Percentiles rank a stretch among this genome's conserved stretches.
These are phyloP conservation scores for Plectranthus barbatus DNA, from an alignment of 257 asterid species.

Conservation along the genomic window DNA sequence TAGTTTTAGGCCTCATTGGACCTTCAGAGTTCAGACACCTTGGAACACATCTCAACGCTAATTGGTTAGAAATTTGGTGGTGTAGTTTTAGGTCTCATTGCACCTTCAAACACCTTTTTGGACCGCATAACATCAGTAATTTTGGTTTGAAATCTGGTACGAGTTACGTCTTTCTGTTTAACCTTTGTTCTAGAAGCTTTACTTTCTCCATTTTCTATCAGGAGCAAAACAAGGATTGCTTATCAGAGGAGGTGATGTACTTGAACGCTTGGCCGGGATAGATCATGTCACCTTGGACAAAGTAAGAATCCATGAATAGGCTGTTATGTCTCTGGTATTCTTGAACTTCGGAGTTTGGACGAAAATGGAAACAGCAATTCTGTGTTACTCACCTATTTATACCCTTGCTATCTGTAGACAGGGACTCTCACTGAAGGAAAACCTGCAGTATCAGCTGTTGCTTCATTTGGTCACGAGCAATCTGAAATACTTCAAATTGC, in stretches of 20 bases:
- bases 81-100: no score
- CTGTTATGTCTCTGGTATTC: not conserved
- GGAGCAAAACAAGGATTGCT: conserved; percentile 97
- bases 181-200: conserved; percentile 12
- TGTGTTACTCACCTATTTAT: not conserved
- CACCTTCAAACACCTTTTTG: no score
- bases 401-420: conserved; percentile 43
- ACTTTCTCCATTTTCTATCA: conserved; percentile 19
- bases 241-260: conserved; percentile 94
- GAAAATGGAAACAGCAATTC: not conserved
- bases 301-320: conserved; percentile 28
- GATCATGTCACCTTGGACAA: conserved; percentile 74
- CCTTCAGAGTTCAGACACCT: not conserved
- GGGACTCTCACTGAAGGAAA: conserved; percentile 97
- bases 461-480: conserved; percentile 50
- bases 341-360: not conserved
- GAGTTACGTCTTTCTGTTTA: conserved; percentile 8
- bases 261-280: conserved; percentile 84
- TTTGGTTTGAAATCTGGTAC: no score
- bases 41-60: not conserved
- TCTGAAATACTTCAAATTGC: conserved; percentile 73
- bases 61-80: not conserved
- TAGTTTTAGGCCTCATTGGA: not conserved
- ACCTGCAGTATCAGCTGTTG: conserved; percentile 75
- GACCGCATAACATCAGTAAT: no score